Evolutionary conservation across 2,329 filamentous ascomycete genomes (phyloP), one percentile per base, ranked within the genome.

Genomic region (Ophiostoma sp.): DNA sequence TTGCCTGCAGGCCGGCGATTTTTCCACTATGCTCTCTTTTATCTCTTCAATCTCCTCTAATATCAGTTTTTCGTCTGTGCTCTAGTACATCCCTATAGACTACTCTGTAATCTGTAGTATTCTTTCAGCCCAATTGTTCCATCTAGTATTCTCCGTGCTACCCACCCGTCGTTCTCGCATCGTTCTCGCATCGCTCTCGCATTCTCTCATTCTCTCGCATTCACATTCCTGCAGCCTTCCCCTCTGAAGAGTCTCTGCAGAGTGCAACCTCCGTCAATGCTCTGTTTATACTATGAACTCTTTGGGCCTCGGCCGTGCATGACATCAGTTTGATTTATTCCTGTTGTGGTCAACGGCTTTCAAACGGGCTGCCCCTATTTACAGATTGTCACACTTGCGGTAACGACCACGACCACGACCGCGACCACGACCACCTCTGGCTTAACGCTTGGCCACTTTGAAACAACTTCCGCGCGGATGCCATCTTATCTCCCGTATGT

Each of bases 81-180:
- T 27, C 7, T 13, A 15, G 15, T n/a, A n/a, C n/a, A n/a, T n/a
- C n/a, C n/a, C n/a, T n/a, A n/a, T n/a, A n/a, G n/a, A n/a, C n/a
- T n/a, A n/a, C n/a, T n/a, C n/a, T n/a, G n/a, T n/a, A n/a, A n/a
- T n/a, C n/a, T n/a, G 27, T 31, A 31, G 27, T 31, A 31, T 31
- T 31, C 27, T 31, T 10, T 11, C 11, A 41, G 39, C 39, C 39
- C 39, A 15, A 15, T 41, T 41, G 39, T 13, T 15, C 39, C 35
- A 13, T n/a, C 23, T 33, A 20, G 7, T 15, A 64, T 64, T 64
- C 60, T 64, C 60, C 60, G 60, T 64, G 60, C 33, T n/a, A 64
- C 33, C 60, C 60, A 64, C 60, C 60, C 60, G 60, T 64, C 60
- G 60, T 64, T 64, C 36, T 64, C 60, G 60, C 60, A 64, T 64